Evolutionary conservation across 176 grass and related monocot species (phyloP), one percentile per base, ranked within the genome.

Genomic region (Aegilops bicornis): DNA sequence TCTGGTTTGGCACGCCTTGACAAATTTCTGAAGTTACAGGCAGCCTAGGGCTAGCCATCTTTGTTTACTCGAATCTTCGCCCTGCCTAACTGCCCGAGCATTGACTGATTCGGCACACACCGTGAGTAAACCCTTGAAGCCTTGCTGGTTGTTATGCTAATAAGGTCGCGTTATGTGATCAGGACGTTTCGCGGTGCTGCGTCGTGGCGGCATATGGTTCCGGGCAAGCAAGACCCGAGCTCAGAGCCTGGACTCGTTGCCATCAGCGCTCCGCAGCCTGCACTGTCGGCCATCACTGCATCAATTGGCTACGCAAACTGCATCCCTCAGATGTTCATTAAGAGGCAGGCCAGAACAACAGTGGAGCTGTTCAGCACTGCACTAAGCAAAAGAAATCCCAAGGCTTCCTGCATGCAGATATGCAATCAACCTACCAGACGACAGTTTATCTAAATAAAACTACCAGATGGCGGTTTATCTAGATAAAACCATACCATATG

Each of bases 1-100:
- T 84, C 82, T 20, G 76, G 82, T 76, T 76, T 47, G 69, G 71
- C 71, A n/a, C 69, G 6, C 23, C 69, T 65, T 66, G 59, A 27
- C 74, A 31, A 22, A 66, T 69, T 78, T 27, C 54, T 12, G 5
- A 20, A 7, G 11, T 48, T 64, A 48, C 43, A 25, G 27, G 27
- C 24, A 42, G 69, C 35, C 36, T 27, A 27, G 32, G 27, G 1
- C 32, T 31, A 73, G 36, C 25, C 11, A 50, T 24, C 3, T 19
- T 80, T 79, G 31, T 72, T 63, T 83, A 66, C 29, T 64, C 15
- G 6, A 54, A 0, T 71, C 37, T 47, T 3, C 17, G 16, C 7
- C 61, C 40, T 29, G 87, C 60, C 77, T n/a, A 89, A 85, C 68
- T 42, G 39, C 11, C 2, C 1, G 30, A 63, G 27, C 23, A 23